These are phyloP conservation scores for Dioscorea alata DNA, from an alignment of 106 monocot species.

Conservation along the genomic window DNA sequence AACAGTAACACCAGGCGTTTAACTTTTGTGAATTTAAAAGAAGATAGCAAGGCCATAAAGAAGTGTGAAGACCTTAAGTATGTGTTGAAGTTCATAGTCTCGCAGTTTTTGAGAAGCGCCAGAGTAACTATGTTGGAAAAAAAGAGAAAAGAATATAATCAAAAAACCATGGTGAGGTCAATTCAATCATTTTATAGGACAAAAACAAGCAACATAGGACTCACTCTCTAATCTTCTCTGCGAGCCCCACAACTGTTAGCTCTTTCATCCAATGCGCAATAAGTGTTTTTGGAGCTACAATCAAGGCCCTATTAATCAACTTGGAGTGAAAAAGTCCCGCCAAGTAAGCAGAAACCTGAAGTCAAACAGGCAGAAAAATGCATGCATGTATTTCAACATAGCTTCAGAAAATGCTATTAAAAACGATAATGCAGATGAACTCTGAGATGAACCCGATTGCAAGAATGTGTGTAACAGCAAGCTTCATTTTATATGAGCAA, in stretches of 20 bases:
- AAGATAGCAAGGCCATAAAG: background rate
- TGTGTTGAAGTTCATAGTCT: conserved; percentile 63
- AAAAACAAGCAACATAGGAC: conserved; percentile 5
- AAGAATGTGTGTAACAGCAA: too few relatives aligned
- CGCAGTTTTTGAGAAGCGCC: conserved; percentile 57
- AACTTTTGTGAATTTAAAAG: too few relatives aligned
- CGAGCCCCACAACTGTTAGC: conserved; percentile 78
- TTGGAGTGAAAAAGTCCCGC: conserved; percentile 80
- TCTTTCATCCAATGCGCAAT: conserved; percentile 90
- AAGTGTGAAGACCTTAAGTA: conserved; percentile 48
- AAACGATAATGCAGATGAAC: too few relatives aligned
- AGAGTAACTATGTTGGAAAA: conserved; percentile 58
- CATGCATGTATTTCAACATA: background rate
- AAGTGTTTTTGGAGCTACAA: conserved; percentile 97
- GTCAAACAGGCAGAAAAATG: background rate
- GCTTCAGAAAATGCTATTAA: background rate
- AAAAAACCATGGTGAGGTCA: background rate
- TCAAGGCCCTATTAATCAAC: conserved; percentile 71
- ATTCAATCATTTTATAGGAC: background rate
- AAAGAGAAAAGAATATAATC: background rate
- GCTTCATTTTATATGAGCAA: too few relatives aligned
- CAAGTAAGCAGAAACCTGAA: conserved; percentile 84
- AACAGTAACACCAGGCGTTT: too few relatives aligned
- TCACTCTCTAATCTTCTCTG: conserved; percentile 71
- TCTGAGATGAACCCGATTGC: too few relatives aligned